Evolutionary conservation across 148 eudicot genomes (phyloP).

Genomic region (Polygonum maritimum): DNA sequence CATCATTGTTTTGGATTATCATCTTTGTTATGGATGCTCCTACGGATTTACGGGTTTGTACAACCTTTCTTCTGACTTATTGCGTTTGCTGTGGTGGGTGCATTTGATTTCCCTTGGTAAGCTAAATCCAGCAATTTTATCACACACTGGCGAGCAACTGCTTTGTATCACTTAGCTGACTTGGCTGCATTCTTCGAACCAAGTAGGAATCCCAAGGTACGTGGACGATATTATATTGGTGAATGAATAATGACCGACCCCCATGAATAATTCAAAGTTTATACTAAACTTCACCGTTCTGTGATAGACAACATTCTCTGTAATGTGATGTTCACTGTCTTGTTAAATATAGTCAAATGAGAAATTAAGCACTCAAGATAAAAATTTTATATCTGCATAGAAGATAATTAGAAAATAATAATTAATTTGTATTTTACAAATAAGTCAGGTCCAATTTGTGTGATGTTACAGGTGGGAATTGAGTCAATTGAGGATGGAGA

Average conservation of each 20-base stretch:
- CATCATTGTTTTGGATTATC: no score
- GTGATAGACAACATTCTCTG: neutral
- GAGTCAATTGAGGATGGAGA: constrained; percentile 31
- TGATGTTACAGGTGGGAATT: constrained; percentile 20
- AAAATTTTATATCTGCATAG: neutral
- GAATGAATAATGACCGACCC: neutral
- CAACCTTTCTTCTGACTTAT: neutral
- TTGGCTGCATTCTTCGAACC: neutral
- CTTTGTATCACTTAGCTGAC: neutral
- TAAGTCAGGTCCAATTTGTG: no score
- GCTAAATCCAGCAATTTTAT: neutral
- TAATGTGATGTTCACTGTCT: neutral
- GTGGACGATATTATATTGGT: neutral
- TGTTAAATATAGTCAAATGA: neutral
- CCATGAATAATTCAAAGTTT: neutral
- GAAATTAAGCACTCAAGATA: neutral
- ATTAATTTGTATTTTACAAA: no score
- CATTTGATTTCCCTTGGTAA: neutral
- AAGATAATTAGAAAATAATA: neutral
- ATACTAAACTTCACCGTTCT: neutral
- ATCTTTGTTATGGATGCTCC: neutral
- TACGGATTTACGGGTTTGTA: neutral
- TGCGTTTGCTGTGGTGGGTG: neutral
- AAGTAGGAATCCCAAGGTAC: neutral
- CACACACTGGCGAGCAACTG: neutral